phyloP scores from a whole-genome alignment of 169 alveolate species.

The Cryptosporidium baileyi region DNA sequence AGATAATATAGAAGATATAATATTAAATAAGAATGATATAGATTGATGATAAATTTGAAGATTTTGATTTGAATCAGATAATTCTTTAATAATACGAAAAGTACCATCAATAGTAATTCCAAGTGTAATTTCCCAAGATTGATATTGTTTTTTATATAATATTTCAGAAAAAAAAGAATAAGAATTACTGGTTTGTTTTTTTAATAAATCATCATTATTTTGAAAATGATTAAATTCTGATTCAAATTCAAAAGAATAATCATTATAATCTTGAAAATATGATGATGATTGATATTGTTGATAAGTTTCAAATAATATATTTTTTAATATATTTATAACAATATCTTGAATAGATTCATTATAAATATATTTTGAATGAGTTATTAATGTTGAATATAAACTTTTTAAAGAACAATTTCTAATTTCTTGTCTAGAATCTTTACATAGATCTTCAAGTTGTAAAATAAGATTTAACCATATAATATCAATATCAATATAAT shows the following conservation, averaged over 20 bases:
- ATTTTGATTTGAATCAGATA: neutral
- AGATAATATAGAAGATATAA: neutral
- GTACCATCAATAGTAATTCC: slow-evolving; percentile 55
- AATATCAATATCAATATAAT: neutral
- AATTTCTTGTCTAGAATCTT: slow-evolving; percentile 49
- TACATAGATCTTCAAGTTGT: slow-evolving; percentile 47
- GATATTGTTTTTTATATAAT: neutral
- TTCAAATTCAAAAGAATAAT: neutral
- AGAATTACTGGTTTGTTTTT: neutral
- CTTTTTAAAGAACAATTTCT: slow-evolving; percentile 49
- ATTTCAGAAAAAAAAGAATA: neutral
- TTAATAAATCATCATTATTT: neutral
- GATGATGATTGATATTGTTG: neutral
- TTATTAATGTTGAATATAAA: slow-evolving; percentile 17
- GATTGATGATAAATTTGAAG: neutral
- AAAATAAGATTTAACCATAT: slow-evolving; percentile 50
- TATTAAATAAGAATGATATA: neutral
- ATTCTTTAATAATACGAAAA: slow-evolving; percentile 17
- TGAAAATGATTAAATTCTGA: neutral
- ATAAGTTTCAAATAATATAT: neutral
- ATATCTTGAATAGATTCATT: neutral
- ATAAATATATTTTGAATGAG: slow-evolving; percentile 15
- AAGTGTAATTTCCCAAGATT: slow-evolving; percentile 30
- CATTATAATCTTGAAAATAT: neutral
- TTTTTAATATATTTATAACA: neutral